Evolutionary conservation across 83 land plant genomes (phyloP).

Genomic region (Larix sibirica): DNA sequence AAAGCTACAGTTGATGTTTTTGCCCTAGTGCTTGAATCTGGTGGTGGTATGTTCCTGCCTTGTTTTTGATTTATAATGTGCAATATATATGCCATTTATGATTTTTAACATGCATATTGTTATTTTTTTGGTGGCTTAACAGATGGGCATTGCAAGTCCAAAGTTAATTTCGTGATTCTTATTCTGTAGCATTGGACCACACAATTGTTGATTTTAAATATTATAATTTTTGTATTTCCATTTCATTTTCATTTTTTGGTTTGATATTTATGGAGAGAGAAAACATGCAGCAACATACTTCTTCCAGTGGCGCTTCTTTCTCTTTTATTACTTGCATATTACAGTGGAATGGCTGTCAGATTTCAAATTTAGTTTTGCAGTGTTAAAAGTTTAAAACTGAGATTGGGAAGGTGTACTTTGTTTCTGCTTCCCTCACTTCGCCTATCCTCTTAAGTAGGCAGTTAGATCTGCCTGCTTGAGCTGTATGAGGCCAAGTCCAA

Average conservation of each 20-base stretch:
- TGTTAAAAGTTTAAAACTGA: not conserved
- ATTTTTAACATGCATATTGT: not conserved
- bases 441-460: not conserved
- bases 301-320: not conserved
- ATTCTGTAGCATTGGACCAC: not conserved
- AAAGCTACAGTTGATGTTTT: constrained; percentile 98
- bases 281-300: not conserved
- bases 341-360: not conserved
- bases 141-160: not conserved
- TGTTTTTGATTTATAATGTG: not conserved
- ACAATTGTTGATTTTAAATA: not conserved
- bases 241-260: not conserved
- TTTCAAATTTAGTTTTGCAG: not conserved
- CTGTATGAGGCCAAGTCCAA: not conserved
- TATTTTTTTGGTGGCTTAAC: constrained; percentile 3
- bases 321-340: not conserved
- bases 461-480: not conserved
- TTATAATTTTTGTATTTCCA: not conserved
- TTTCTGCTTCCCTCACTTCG: not conserved
- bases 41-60: constrained; percentile 67
- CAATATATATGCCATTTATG: not conserved
- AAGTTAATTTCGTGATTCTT: not conserved
- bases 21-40: constrained; percentile 95
- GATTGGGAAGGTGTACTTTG: not conserved
- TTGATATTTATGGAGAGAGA: not conserved